Conservation (phyloP, 805 yeast species). For the Millerozyma acaciae region DNA sequence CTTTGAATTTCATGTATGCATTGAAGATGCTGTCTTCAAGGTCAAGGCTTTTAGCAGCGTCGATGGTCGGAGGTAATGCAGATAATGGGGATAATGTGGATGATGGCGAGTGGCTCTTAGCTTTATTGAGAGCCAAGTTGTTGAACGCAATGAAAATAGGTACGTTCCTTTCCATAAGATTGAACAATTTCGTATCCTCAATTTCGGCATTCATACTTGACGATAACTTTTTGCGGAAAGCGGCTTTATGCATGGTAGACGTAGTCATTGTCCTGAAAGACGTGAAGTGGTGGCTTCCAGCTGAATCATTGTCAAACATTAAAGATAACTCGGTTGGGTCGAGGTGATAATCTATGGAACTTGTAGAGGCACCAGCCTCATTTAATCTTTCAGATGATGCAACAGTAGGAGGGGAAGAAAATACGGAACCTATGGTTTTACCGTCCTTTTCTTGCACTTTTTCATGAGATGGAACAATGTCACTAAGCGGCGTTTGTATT, state of each 20-base stretch:
- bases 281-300: conserved; percentile 7
- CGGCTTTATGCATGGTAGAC: conserved; percentile 3
- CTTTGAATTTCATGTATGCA: conserved; percentile 21
- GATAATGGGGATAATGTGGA: conserved; percentile 14
- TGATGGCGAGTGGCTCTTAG: too few species aligned
- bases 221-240: conserved; percentile 7
- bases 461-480: too few species aligned
- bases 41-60: conserved; percentile 13
- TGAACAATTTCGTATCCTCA: conserved; percentile 2
- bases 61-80: conserved; percentile 9
- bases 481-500: conserved; percentile 23
- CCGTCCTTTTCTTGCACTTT: too few species aligned
- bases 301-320: conserved; percentile 7
- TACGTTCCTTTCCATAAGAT: conserved; percentile 8
- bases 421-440: too few species aligned
- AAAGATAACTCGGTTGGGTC: conserved; percentile 7
- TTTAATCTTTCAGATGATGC: too few species aligned
- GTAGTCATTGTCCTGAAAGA: conserved; percentile 3
- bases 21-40: conserved; percentile 19
- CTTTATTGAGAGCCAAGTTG: conserved; percentile 12
- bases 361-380: too few species aligned
- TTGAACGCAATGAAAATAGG: conserved; percentile 20
- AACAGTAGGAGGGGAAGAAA: too few species aligned
- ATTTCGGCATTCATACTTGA: conserved; percentile 1
- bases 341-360: too few species aligned